These are phyloP conservation scores for Kingdonia uniflora DNA, from an alignment of 164 flowering plant species.

Conservation along the genomic window DNA sequence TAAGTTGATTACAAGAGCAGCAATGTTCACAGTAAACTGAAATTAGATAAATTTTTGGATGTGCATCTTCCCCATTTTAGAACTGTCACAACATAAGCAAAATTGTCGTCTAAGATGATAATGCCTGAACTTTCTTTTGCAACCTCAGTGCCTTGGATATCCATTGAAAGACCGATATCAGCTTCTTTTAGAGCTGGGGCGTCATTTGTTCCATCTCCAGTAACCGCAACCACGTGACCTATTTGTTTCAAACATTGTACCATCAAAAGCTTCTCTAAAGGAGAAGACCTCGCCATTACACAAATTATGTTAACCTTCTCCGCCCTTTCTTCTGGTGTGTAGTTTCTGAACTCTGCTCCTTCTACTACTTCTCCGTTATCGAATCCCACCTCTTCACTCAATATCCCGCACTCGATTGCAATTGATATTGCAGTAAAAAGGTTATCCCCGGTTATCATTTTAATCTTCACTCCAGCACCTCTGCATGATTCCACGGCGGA, in stretches of 20 bases:
- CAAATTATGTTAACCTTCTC: slow-evolving; percentile 34
- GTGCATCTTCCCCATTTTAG: slow-evolving; percentile 52
- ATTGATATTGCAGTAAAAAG: slow-evolving; percentile 53
- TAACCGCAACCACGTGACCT: slow-evolving; percentile 72
- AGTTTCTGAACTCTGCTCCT: slow-evolving; percentile 42
- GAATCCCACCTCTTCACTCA: slow-evolving; percentile 14
- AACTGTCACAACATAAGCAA: slow-evolving; percentile 40
- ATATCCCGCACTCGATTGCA: slow-evolving; percentile 58
- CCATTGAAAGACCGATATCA: slow-evolving; percentile 60
- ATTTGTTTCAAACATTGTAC: slow-evolving; percentile 47
- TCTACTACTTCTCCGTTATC: slow-evolving; percentile 28
- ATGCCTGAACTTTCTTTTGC: slow-evolving; percentile 67
- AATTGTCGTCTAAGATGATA: slow-evolving; percentile 53
- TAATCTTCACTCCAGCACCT: slow-evolving; percentile 40
- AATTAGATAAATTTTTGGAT: slow-evolving; percentile 72
- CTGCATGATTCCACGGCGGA: slow-evolving; percentile 40
- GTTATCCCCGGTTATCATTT: slow-evolving; percentile 66
- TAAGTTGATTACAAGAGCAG: slow-evolving; percentile 49
- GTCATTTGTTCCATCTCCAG: slow-evolving; percentile 61
- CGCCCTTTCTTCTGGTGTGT: slow-evolving; percentile 31
- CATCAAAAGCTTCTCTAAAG: slow-evolving; percentile 54
- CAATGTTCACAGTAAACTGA: slow-evolving; percentile 56
- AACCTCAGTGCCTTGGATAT: slow-evolving; percentile 66
- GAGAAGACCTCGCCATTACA: slow-evolving; percentile 72
- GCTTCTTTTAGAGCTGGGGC: slow-evolving; percentile 53